Base-by-base conservation (phyloP, 1,284 basidiomycete genomes). In the Marasmius fiardii region DNA sequence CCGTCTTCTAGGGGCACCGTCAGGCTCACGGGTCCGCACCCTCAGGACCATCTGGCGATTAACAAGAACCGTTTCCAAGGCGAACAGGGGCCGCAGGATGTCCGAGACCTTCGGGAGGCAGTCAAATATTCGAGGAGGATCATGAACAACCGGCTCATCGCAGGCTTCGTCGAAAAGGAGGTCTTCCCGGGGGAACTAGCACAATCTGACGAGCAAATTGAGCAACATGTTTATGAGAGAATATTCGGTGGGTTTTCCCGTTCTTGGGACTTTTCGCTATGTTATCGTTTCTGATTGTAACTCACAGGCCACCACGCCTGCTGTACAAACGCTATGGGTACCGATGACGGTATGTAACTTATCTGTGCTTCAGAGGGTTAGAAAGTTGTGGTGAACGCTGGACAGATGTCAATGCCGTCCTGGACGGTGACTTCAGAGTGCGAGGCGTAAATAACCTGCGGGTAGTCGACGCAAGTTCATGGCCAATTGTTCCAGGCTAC, bases 381-480 rank as follows among this genome's bases (percentile, higher is more conserved):
- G 28, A 10, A 10, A 31, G 28, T 31, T 31, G 28, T 14, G 16
- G 1, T 23, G 21, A 34, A 7, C n/a, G 39, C 20, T 37, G 28
- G 28, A 31, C 10, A 31, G 28, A 31, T 31, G 28, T 58, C n/a
- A 63, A 64, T 33, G 65, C 68, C n/a, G 69, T 71, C 3, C 61
- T 69, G 6, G 67, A 70, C 41, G 63, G 65, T 4, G 54, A 70
- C 20, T 67, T 70, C 55, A 64, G 58, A 34, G 67, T 70, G 12
- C 59, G 63, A 26, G 67, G 68, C 8, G 65, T 69, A 2, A 50
- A 60, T 3, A 58, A 57, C 31, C 61, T 70, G 23, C 58, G 68
- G 4, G 69, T 70, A 1, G 67, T 70, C 2, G 69, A 70, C 54
- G 58, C 63, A 0, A 70, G 69, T 52, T 61, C 66, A 8, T 70